phyloP scores from a whole-genome alignment of 164 flowering plant genomes.

The Macadamia tetraphylla region DNA sequence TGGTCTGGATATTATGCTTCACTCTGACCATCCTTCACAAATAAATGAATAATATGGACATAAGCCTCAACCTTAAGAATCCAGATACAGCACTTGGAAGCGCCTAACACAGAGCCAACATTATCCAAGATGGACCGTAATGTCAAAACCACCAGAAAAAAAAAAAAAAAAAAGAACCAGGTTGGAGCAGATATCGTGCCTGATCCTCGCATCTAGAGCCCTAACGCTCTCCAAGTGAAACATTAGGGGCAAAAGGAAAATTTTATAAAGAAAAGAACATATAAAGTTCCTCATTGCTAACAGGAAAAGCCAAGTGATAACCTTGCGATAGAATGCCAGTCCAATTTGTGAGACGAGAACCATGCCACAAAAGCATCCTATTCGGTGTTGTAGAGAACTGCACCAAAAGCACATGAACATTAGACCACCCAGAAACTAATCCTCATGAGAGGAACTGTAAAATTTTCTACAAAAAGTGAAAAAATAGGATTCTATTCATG shows the following conservation, averaged over 20 bases:
- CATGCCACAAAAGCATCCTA: conserved; percentile 96
- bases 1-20: no score
- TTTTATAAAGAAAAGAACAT: not conserved
- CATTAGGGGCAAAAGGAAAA: not conserved
- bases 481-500: not conserved
- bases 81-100: no score
- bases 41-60: no score
- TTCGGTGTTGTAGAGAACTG: conserved; percentile 69
- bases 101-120: no score
- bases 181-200: no score
- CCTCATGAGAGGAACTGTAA: not conserved
- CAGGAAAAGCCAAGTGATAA: conserved; percentile 10
- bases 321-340: conserved; percentile 93
- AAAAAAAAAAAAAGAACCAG: no score
- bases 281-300: not conserved
- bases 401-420: conserved; percentile 6
- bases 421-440: not conserved
- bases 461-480: not conserved
- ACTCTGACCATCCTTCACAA: no score
- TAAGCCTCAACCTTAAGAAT: no score
- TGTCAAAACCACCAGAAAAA: no score
- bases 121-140: no score
- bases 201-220: not conserved
- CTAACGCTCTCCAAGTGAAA: not conserved
- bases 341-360: conserved; percentile 97